phyloP scores from a whole-genome alignment of 192 early-diverging fungal genomes.

The Backusella liffmaniae region DNA sequence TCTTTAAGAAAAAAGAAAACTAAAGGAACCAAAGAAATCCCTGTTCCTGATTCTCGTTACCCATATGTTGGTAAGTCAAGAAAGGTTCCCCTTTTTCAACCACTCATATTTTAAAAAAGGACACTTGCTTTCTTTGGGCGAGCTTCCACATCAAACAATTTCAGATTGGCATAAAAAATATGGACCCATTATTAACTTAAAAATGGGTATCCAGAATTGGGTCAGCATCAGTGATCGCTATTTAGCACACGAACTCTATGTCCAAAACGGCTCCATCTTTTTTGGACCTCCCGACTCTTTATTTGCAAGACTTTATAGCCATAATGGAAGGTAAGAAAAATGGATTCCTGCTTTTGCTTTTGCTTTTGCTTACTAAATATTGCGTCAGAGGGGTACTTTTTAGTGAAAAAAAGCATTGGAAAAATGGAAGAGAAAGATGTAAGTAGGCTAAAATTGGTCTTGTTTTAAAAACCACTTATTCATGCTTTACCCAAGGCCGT shows the following conservation, averaged over 20 bases:
- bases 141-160: neutral
- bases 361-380: too few relatives aligned
- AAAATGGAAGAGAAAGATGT: neutral
- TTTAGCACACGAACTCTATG: neutral
- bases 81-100: neutral
- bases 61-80: neutral
- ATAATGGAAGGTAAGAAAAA: neutral
- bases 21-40: neutral
- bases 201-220: neutral
- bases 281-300: neutral
- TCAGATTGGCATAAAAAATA: conserved; percentile 6
- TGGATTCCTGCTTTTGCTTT: too few relatives aligned
- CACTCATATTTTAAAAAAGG: neutral
- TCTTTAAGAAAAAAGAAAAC: neutral
- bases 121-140: neutral
- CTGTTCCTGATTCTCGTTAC: neutral
- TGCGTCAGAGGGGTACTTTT: neutral
- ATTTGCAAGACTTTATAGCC: neutral
- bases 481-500: neutral
- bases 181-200: conserved; percentile 3
- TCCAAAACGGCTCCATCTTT: neutral
- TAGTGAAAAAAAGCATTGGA: neutral
- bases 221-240: neutral
- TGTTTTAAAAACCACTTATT: neutral
- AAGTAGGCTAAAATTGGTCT: neutral